Evolutionary conservation across 2,329 filamentous ascomycete genomes (phyloP).

Genomic region (Rutstroemia sydowiana): DNA sequence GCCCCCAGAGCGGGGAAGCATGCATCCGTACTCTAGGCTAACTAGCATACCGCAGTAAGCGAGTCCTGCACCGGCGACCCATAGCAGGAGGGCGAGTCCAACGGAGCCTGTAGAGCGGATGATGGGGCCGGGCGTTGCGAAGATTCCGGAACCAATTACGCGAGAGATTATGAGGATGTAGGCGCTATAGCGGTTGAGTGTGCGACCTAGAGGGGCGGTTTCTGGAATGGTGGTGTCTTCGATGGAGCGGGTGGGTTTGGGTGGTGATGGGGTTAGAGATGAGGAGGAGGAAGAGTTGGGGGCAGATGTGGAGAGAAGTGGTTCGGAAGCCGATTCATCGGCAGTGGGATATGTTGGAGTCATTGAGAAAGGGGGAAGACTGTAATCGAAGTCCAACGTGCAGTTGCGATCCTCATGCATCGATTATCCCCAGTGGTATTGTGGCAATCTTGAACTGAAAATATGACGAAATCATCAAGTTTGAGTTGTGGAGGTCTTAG

Average conservation of each 20-base stretch:
- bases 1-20: conserved; percentile 40
- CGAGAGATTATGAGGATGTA: conserved; percentile 27
- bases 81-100: conserved; percentile 45
- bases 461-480: not conserved
- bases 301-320: conserved; percentile 13
- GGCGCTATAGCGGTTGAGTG: conserved; percentile 22
- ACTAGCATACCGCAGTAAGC: conserved; percentile 38
- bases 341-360: not conserved
- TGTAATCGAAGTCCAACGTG: not conserved
- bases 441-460: not conserved
- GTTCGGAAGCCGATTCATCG: not conserved
- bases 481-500: too few species aligned
- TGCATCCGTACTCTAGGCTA: conserved; percentile 39
- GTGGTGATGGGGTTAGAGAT: not conserved
- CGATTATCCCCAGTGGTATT: not conserved
- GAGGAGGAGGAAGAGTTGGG: conserved; percentile 4
- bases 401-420: not conserved
- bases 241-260: conserved; percentile 37
- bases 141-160: conserved; percentile 25
- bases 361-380: not conserved
- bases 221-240: conserved; percentile 50
- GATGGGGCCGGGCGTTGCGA: conserved; percentile 53
- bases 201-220: conserved; percentile 48
- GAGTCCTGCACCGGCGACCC: conserved; percentile 42
- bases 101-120: conserved; percentile 58